Base-by-base conservation (phyloP, 306 rosid species). In the Lathyrus oleraceus region DNA sequence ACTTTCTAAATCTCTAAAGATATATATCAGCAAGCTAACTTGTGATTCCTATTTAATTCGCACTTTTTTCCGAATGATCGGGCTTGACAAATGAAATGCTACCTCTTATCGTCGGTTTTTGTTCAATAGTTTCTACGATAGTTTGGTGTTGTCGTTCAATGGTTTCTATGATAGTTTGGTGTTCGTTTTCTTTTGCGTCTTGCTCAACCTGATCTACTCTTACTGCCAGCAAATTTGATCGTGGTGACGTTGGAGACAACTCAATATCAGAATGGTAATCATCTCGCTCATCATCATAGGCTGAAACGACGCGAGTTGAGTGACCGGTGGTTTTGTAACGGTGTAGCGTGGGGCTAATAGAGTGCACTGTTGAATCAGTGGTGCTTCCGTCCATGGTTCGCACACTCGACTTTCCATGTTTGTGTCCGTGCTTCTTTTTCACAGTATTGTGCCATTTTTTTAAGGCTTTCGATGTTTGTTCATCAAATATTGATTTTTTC, bases 401-500 rank as follows among this genome's bases (percentile, higher is more conserved):
- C 28, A 73, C 43, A 1, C 82, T 61, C 5, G 92, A 65, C 78
- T 86, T 89, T 6, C 56, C 76, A 21, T 56, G 75, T 23, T 59
- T 78, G 23, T 67, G 62, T 9, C 80, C 87, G 0, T 70, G 79
- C 84, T 80, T 91, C 82, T 80, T 91, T 67, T 91, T 94, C 72
- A 57, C 99, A 42, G 80, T 84, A 73, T 78, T 84, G 76, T 54
- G 96, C 99, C 99, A 94, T 58, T 89, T 87, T 84, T 82, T 89
- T 4, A 94, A 82, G 8, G 99, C 99, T 84, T 81, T 87, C 1
- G 97, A 86, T 53, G 99, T 94, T 72, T 94, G 97, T 48, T 88
- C 97, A n/a, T 94, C 95, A 45, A 94, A 94, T 66, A 94, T 82
- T 40, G 99, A 84, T 64, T 21, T 87, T 45, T 94, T 94, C 96